Evolutionary conservation across 2,329 filamentous ascomycete genomes (phyloP).

Genomic region (Clathrospora elynae): DNA sequence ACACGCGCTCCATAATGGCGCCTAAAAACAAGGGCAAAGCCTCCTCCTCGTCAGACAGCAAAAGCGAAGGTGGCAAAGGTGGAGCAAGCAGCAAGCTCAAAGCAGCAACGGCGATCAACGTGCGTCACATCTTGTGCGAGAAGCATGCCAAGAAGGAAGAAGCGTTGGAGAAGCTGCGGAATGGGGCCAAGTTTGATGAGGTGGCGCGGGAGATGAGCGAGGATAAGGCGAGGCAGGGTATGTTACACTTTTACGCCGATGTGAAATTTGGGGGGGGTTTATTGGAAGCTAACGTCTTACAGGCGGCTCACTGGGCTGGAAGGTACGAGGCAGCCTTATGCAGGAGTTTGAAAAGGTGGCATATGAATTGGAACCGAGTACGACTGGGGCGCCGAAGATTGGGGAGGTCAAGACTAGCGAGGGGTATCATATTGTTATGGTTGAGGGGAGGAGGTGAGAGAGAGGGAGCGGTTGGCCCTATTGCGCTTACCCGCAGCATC

Average conservation of each 20-base stretch:
- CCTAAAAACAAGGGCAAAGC: slow-evolving; percentile 39
- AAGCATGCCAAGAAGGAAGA: slow-evolving; percentile 81
- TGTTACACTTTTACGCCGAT: background rate
- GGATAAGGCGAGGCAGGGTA: slow-evolving; percentile 70
- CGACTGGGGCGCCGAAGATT: slow-evolving; percentile 66
- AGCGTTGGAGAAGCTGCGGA: slow-evolving; percentile 69
- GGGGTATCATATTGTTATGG: slow-evolving; percentile 83
- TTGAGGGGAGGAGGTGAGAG: slow-evolving; percentile 65
- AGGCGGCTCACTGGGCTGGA: slow-evolving; percentile 74
- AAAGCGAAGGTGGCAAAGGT: slow-evolving; percentile 28
- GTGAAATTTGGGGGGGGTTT: no score
- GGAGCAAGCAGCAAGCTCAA: slow-evolving; percentile 58
- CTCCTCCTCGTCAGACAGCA: no score
- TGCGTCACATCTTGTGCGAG: slow-evolving; percentile 74
- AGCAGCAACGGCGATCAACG: slow-evolving; percentile 71
- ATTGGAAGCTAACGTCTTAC: background rate
- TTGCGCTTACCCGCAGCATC: no score
- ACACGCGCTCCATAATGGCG: slow-evolving; percentile 21
- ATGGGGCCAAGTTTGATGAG: slow-evolving; percentile 73
- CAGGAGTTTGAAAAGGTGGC: slow-evolving; percentile 74
- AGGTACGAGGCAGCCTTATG: slow-evolving; percentile 69
- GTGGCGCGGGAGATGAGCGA: slow-evolving; percentile 75
- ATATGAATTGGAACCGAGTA: slow-evolving; percentile 70
- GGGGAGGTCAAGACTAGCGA: slow-evolving; percentile 74
- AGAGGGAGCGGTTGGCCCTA: no score